Percentiles rank a stretch among this genome's conserved stretches.
These are phyloP conservation scores for Schizophyllum amplum DNA, from an alignment of 1,284 basidiomycete species.

Conservation along the genomic window DNA sequence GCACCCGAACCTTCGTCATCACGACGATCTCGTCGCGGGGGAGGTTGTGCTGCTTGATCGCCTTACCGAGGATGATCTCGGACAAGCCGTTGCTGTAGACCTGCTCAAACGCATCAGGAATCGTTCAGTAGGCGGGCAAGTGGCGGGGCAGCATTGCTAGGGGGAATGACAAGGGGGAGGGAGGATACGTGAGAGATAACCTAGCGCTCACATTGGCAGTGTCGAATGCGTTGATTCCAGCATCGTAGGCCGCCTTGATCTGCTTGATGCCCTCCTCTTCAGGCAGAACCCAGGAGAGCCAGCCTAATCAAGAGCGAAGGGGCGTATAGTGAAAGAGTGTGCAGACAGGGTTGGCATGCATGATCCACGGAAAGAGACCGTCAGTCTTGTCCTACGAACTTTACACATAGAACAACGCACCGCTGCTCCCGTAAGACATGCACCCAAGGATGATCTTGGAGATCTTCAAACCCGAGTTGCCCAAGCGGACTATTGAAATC, in stretches of 20 bases:
- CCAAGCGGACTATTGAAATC: conserved; percentile 23
- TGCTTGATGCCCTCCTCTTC: conserved; percentile 26
- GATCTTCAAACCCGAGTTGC: conserved; percentile 29
- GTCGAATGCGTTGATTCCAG: conserved; percentile 11
- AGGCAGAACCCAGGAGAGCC: conserved; percentile 24
- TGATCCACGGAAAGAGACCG: no score
- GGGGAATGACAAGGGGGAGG: no score
- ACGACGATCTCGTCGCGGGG: conserved; percentile 46
- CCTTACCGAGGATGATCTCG: conserved; percentile 60
- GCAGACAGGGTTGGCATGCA: no score
- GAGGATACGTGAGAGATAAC: no score
- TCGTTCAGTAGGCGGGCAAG: no score
- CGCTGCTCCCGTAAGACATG: conserved; percentile 27
- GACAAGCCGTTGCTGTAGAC: conserved; percentile 35
- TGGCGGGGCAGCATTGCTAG: no score
- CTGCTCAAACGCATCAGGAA: neutral
- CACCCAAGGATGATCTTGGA: conserved; percentile 29
- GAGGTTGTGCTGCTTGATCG: conserved; percentile 52
- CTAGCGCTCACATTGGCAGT: conserved; percentile 9
- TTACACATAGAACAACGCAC: no score
- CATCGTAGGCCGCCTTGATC: conserved; percentile 22
- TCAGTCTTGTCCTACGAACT: no score
- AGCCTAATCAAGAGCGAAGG: no score
- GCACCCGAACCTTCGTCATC: conserved; percentile 29
- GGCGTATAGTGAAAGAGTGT: no score